Evolutionary conservation across 352 stramenopile species (phyloP).

Genomic region (Peronospora belbahrii): DNA sequence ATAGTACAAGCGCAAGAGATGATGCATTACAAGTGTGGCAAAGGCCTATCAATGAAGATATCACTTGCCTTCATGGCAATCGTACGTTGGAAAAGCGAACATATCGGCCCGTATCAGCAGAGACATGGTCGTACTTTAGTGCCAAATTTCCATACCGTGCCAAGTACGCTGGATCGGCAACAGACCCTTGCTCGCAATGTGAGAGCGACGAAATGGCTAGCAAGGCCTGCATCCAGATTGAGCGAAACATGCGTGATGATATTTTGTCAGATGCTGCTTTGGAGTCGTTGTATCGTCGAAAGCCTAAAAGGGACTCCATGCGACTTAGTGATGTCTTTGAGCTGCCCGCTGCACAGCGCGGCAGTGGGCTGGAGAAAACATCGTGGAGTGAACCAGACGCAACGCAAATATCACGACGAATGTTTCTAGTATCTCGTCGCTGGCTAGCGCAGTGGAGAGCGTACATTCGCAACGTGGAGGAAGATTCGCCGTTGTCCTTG

Average conservation of each 20-base stretch:
- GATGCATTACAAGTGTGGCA: slow-evolving; percentile 26
- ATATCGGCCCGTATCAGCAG: slow-evolving; percentile 39
- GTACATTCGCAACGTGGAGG: slow-evolving; percentile 69
- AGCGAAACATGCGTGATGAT: slow-evolving; percentile 48
- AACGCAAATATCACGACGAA: slow-evolving; percentile 13
- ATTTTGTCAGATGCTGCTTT: slow-evolving; percentile 48
- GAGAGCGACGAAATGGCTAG: slow-evolving; percentile 37
- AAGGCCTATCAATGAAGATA: slow-evolving; percentile 57
- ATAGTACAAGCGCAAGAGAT: slow-evolving; percentile 5
- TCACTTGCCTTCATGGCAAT: slow-evolving; percentile 61
- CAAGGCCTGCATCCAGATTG: slow-evolving; percentile 45
- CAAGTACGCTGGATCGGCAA: slow-evolving; percentile 28
- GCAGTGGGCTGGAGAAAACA: slow-evolving; percentile 18
- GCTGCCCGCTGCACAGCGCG: slow-evolving; percentile 11
- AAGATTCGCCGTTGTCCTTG: slow-evolving; percentile 27
- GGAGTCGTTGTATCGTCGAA: slow-evolving; percentile 45
- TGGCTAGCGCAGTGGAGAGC: slow-evolving; percentile 62
- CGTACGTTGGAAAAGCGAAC: slow-evolving; percentile 60
- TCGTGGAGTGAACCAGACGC: slow-evolving; percentile 18
- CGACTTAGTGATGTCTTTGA: slow-evolving; percentile 43
- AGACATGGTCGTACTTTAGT: slow-evolving; percentile 60
- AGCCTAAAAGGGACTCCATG: slow-evolving; percentile 26
- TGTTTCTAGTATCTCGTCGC: slow-evolving; percentile 51
- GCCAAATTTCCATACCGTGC: slow-evolving; percentile 39
- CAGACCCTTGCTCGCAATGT: slow-evolving; percentile 45